Base-by-base conservation (phyloP, 1,284 basidiomycete genomes). In the Microbotryum silenes-acaulis region DNA sequence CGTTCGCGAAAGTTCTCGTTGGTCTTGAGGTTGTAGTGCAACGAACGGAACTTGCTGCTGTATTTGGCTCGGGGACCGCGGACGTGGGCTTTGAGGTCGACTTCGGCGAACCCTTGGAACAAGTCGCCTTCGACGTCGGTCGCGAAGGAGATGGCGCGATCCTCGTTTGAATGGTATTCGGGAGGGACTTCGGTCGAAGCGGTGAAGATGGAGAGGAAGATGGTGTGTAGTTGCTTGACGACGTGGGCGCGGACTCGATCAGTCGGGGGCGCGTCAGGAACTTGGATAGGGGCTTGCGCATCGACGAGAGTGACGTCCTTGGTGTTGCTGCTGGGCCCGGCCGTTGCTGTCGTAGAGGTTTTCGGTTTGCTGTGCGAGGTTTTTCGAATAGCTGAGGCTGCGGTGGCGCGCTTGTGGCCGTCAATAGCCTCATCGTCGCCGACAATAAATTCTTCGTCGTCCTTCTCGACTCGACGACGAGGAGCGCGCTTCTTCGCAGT, bases 1-100 rank as follows among this genome's bases (percentile, higher is more conserved):
- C 86, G 58, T 4, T 67, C 66, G 16, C 67, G 64, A 49, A 73
- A 68, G 51, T 59, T 64, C 5, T 65, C 67, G 58, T 72, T 73
- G 25, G 70, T 63, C 52, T 71, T 71, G 52, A 73, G 64, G 59
- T 73, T 72, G 65, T 64, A 72, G 44, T 64, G 60, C 9, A 72
- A 62, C 18, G 71, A 70, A 12, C 71, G 66, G 64, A 72, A 72
- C 60, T 71, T 70, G 51, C 62, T 56, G 14, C 60, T 59, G 63
- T 72, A 72, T 53, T 70, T 71, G 25, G 56, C 48, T 12, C 64
- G 61, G 14, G 71, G 70, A 6, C 52, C 59, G 12, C 60, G 58
- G 33, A 54, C 25, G 18, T 37, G 20, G 46, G 50, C 57, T 55
- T 69, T 66, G 37, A 60, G 52, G 59, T 72, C 71, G 54, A 60